Evolutionary conservation across 805 yeast species (phyloP).

Genomic region (Metschnikowia corniflorae): DNA sequence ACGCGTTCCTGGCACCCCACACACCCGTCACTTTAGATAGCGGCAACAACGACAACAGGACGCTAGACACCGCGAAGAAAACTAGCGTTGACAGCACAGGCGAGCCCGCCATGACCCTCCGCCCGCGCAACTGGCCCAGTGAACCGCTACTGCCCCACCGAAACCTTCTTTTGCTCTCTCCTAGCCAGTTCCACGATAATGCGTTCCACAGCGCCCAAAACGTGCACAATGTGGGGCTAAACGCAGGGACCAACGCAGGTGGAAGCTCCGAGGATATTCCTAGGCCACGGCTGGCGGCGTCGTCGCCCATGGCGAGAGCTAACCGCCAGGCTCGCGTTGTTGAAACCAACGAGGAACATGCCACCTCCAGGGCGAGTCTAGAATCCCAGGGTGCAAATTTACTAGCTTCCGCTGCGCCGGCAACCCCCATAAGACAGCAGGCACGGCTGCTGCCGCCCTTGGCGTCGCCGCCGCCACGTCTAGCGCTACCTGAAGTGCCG

Average conservation of each 20-base stretch:
- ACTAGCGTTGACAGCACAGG: conserved; percentile 9
- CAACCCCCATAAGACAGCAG: conserved; percentile 17
- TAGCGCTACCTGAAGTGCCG: conserved; percentile 29
- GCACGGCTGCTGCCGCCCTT: conserved; percentile 7
- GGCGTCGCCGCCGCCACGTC: conserved; percentile 39
- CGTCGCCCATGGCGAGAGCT: conserved; percentile 41
- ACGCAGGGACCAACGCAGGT: conserved; percentile 3
- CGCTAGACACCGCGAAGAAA: conserved; percentile 1
- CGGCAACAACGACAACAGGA: conserved; percentile 1
- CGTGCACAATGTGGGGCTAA: conserved; percentile 3
- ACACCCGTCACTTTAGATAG: conserved; percentile 18
- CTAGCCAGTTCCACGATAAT: conserved; percentile 35
- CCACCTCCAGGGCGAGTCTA: conserved; percentile 5
- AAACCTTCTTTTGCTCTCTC: conserved; percentile 37
- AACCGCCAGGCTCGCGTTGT: conserved; percentile 45
- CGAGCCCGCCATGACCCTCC: conserved; percentile 4
- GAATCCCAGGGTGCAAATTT: neutral
- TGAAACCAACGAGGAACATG: conserved; percentile 30
- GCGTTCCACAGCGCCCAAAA: conserved; percentile 26
- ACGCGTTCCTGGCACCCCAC: conserved; percentile 18
- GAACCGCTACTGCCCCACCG: conserved; percentile 18
- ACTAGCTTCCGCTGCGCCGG: neutral
- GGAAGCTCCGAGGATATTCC: conserved; percentile 19
- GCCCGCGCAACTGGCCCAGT: neutral
- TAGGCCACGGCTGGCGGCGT: conserved; percentile 26